Evolutionary conservation across 2,329 filamentous ascomycete species (phyloP), one percentile per base, ranked within the genome.

Genomic region (Furcasterigmium sp.): DNA sequence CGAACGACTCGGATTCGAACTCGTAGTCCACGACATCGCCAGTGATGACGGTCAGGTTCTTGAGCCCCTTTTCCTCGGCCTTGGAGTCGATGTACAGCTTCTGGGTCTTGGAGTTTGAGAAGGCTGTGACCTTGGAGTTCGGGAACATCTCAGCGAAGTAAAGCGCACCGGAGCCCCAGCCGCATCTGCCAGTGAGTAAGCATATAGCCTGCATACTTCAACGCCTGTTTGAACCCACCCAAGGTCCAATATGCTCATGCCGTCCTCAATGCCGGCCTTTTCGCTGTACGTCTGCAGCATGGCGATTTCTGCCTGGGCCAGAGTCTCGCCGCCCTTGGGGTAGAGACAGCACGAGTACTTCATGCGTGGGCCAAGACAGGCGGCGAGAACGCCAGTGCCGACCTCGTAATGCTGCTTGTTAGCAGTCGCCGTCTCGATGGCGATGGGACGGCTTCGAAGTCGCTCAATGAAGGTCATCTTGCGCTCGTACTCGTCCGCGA

Each of bases 381-480:
- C 75, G 21, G 65, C 62, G 32, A 87, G 60, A 19, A 86, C 76
- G 4, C 78, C 78, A 0, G 82, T 84, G 30, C 79, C 80, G 32
- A 87, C 82, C 62, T 87, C 83, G 56, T 87, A 87, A 61, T 87
- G 83, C 68, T 87, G 83, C 53, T 75, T 66, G 57, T 87, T 86
- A 18, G 84, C 82, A 3, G 72, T 65, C 4, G 69, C 72, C 1
- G 82, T 85, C 58, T 84, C 78, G 51, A 86, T 74, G n/a, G 83
- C 84, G 49, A 87, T 85, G 10, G 82, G 81, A 28, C 74, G 68
- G 14, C 64, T 68, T 17, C 78, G 72, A n/a, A 85, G 67, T 4
- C 70, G 61, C 41, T 76, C 67, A 10, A 87, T 70, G 56, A 82
- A 86, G 19, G 64, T 64, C 75, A 84, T 82, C 59, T 86, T 87